These are phyloP conservation scores for Picochlorum sp. DNA, from an alignment of 139 green algal genomes.

Conservation along the genomic window DNA sequence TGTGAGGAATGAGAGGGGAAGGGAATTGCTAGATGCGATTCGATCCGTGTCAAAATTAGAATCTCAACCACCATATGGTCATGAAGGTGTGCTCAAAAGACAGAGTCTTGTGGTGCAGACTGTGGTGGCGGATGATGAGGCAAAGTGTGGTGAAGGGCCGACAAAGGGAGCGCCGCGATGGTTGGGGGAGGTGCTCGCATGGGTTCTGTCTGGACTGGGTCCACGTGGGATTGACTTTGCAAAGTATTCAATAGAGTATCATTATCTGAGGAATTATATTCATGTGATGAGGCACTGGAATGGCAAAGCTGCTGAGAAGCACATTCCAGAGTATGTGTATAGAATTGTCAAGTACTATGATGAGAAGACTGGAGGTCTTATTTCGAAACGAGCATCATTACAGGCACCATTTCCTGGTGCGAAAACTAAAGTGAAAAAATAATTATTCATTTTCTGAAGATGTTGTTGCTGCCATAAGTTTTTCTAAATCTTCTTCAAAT, in stretches of 20 bases:
- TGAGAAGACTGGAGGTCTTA: constrained; percentile 18
- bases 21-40: constrained; percentile 66
- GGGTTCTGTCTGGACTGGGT: constrained; percentile 63
- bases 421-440: background rate
- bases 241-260: constrained; percentile 92
- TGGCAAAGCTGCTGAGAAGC: constrained; percentile 29
- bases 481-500: constrained; percentile 16
- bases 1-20: constrained; percentile 74
- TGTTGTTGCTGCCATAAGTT: constrained; percentile 31
- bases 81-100: constrained; percentile 41
- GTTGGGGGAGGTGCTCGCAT: constrained; percentile 74
- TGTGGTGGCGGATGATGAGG: constrained; percentile 84
- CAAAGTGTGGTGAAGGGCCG: constrained; percentile 71
- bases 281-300: constrained; percentile 64
- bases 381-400: background rate
- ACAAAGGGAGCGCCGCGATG: constrained; percentile 63
- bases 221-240: constrained; percentile 95
- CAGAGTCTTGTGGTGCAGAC: constrained; percentile 81
- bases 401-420: constrained; percentile 1
- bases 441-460: background rate
- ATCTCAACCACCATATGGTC: constrained; percentile 32
- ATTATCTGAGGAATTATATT: constrained; percentile 85
- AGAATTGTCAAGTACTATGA: constrained; percentile 72
- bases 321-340: constrained; percentile 68
- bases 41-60: constrained; percentile 19